These are phyloP conservation scores for Penicillium paxilli DNA, from an alignment of 495 filamentous ascomycete species.

Conservation along the genomic window DNA sequence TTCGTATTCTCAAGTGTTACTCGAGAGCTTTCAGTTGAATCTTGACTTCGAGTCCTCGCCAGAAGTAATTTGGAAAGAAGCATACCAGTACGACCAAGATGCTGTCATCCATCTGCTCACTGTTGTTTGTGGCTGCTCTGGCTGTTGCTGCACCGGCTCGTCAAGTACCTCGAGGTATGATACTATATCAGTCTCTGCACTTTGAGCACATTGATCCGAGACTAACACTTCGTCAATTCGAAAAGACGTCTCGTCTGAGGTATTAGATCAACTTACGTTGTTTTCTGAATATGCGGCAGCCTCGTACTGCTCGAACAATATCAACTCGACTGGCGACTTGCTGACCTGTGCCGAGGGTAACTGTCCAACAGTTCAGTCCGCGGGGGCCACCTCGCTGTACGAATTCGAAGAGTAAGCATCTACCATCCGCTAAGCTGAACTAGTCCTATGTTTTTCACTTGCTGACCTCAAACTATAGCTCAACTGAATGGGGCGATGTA, in stretches of 20 bases:
- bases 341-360: conserved; percentile 57
- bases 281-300: conserved; percentile 72
- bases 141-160: conserved; percentile 26
- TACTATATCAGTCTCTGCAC: too few species aligned
- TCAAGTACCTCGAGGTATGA: conserved; percentile 28
- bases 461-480: conserved; percentile 28
- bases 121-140: conserved; percentile 21
- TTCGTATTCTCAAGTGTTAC: too few species aligned
- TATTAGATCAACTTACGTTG: conserved; percentile 50
- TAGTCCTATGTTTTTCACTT: not conserved
- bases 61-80: too few species aligned
- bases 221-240: too few species aligned
- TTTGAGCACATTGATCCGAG: too few species aligned
- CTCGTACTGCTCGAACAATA: conserved; percentile 62
- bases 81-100: too few species aligned
- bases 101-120: not conserved
- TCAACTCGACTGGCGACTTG: conserved; percentile 40
- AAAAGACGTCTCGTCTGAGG: conserved; percentile 34
- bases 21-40: too few species aligned
- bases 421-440: too few species aligned
- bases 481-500: conserved; percentile 54
- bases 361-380: conserved; percentile 61
- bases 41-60: too few species aligned
- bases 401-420: conserved; percentile 60
- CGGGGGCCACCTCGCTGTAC: conserved; percentile 52